phyloP scores from a whole-genome alignment of 805 yeast genomes.

The Spathaspora passalidarum region DNA sequence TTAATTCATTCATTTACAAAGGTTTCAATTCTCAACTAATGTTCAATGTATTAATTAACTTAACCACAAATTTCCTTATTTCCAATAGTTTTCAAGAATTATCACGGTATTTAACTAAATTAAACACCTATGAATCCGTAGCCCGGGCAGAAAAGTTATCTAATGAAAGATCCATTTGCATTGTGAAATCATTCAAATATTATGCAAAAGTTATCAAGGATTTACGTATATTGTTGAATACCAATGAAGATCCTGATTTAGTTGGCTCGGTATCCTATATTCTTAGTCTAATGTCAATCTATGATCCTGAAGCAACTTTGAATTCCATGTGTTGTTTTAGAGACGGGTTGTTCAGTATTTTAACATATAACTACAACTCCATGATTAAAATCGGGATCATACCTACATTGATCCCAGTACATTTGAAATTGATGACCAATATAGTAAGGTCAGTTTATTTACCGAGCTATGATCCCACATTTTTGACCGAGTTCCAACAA shows the following conservation, averaged over 20 bases:
- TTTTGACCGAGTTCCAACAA: constrained; percentile 25
- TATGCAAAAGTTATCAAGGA: constrained; percentile 35
- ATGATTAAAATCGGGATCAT: constrained; percentile 11
- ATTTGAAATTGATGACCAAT: constrained; percentile 33
- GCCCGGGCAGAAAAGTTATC: background rate
- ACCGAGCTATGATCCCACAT: constrained; percentile 32
- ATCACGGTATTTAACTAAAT: background rate
- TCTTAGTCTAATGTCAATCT: constrained; percentile 37
- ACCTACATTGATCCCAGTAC: constrained; percentile 26
- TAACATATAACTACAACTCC: constrained; percentile 23
- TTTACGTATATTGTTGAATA: constrained; percentile 26
- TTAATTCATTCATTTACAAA: constrained; percentile 26
- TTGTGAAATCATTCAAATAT: constrained; percentile 32
- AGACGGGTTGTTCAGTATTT: constrained; percentile 38
- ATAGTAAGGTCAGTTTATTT: constrained; percentile 31
- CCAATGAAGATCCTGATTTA: constrained; percentile 25
- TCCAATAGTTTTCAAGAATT: constrained; percentile 18
- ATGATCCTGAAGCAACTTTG: constrained; percentile 41
- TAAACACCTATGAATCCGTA: background rate
- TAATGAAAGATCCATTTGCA: constrained; percentile 10
- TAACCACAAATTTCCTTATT: constrained; percentile 37
- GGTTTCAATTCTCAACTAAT: constrained; percentile 22
- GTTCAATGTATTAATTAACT: constrained; percentile 36
- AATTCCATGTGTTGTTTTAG: constrained; percentile 36
- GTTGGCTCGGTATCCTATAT: constrained; percentile 36